Conservation (phyloP, 2,329 filamentous ascomycete species). For the Fulvia fulva region DNA sequence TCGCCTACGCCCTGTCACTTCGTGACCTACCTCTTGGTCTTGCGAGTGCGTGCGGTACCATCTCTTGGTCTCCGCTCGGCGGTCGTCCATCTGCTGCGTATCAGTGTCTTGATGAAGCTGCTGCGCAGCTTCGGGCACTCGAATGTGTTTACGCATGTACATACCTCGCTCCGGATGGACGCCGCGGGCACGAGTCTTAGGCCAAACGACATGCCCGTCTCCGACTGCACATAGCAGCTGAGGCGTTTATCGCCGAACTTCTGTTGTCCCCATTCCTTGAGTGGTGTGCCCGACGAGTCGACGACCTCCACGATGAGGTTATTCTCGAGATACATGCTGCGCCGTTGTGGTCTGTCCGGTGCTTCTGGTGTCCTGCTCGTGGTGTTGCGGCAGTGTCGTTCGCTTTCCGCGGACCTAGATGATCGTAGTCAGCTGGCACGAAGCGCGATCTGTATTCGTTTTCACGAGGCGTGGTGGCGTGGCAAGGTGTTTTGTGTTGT, state of each 20-base stretch:
- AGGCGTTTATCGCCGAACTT: not conserved
- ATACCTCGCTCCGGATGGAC: not conserved
- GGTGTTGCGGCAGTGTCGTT: not conserved
- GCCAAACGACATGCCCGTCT: constrained; percentile 10
- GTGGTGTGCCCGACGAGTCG: not conserved
- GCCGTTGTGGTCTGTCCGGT: constrained; percentile 4
- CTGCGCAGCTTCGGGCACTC: too few species aligned
- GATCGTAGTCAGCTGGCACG: not conserved
- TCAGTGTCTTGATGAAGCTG: too few species aligned
- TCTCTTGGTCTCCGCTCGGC: not conserved
- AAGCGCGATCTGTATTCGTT: not conserved
- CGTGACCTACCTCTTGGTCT: not conserved
- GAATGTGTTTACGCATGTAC: too few species aligned
- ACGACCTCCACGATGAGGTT: constrained; percentile 4
- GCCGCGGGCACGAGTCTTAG: constrained; percentile 7
- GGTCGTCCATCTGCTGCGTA: too few species aligned
- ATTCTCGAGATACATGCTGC: not conserved
- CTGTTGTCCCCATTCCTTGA: constrained; percentile 11
- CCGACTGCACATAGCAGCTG: constrained; percentile 13
- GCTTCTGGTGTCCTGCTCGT: not conserved
- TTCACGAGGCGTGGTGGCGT: not conserved
- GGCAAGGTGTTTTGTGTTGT: not conserved
- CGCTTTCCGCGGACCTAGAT: not conserved
- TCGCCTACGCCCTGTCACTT: too few species aligned
- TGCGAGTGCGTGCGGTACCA: not conserved